Evolutionary conservation across 805 yeast genomes (phyloP).

Genomic region (Kluyveromyces aestuarii): DNA sequence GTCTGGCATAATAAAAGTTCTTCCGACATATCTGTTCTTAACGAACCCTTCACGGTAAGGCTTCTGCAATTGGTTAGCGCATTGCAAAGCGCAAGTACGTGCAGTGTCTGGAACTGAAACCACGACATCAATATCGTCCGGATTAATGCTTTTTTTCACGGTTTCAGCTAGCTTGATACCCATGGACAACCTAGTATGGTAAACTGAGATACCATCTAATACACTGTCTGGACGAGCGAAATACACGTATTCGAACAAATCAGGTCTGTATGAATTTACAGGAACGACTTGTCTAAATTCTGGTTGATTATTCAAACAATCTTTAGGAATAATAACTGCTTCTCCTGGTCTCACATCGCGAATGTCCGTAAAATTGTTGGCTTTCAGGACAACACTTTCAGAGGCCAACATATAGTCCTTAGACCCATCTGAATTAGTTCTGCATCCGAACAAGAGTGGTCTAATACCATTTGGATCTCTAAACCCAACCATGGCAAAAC

Average conservation of each 20-base stretch:
- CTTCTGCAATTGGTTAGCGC: constrained; percentile 69
- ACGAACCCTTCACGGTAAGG: constrained; percentile 97
- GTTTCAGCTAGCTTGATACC: constrained; percentile 80
- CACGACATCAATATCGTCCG: constrained; percentile 75
- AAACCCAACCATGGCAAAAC: constrained; percentile 90
- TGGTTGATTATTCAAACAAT: constrained; percentile 45
- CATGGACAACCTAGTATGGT: constrained; percentile 87
- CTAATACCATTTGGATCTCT: constrained; percentile 97
- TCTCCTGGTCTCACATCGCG: constrained; percentile 91
- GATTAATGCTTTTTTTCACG: constrained; percentile 41
- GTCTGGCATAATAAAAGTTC: constrained; percentile 98
- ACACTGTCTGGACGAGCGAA: constrained; percentile 97
- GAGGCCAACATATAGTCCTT: constrained; percentile 91
- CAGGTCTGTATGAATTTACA: constrained; percentile 76
- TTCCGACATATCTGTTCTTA: constrained; percentile 92
- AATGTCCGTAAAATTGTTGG: constrained; percentile 74
- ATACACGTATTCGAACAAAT: constrained; percentile 93
- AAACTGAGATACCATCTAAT: constrained; percentile 92
- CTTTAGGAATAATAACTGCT: constrained; percentile 87
- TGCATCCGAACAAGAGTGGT: constrained; percentile 81
- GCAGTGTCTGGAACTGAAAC: constrained; percentile 98
- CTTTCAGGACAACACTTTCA: constrained; percentile 89
- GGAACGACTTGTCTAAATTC: constrained; percentile 83
- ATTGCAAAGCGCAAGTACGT: constrained; percentile 88
- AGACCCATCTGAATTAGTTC: constrained; percentile 57